Conservation (phyloP, 2,329 filamentous ascomycete genomes). For the Colletotrichum plurivorum region DNA sequence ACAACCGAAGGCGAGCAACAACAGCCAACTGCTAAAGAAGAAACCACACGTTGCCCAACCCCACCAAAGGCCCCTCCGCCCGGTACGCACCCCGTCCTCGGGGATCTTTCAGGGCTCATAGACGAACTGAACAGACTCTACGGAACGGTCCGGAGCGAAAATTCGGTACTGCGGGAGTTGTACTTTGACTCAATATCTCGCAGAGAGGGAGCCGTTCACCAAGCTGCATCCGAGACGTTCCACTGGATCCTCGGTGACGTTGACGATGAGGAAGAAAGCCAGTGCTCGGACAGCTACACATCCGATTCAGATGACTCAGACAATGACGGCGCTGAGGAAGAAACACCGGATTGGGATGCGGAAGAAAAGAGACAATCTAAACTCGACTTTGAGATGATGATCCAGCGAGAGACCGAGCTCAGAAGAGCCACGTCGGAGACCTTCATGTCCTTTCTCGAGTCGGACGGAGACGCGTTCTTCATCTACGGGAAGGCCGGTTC, state of each 20-base stretch:
- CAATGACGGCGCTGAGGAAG: too few species aligned
- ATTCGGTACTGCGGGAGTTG: neutral
- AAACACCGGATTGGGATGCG: too few species aligned
- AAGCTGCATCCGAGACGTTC: neutral
- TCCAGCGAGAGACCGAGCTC: neutral
- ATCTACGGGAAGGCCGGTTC: constrained; percentile 40
- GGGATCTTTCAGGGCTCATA: neutral
- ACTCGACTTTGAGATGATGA: neutral
- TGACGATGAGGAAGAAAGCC: neutral
- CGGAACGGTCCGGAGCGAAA: neutral
- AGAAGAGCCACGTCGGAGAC: neutral
- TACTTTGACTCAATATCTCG: neutral
- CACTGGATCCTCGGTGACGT: neutral
- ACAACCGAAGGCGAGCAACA: too few species aligned
- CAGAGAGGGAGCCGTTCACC: neutral
- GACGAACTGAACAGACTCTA: neutral
- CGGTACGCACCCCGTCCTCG: neutral
- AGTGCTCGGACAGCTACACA: too few species aligned
- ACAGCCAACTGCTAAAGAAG: neutral
- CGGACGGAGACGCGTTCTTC: constrained; percentile 1
- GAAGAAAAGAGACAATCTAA: too few species aligned
- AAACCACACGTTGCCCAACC: neutral
- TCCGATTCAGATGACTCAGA: too few species aligned
- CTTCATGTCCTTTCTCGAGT: neutral
- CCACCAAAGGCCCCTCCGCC: neutral